Base-by-base conservation (phyloP, 257 asterid genomes). In the Lavandula angustifolia region DNA sequence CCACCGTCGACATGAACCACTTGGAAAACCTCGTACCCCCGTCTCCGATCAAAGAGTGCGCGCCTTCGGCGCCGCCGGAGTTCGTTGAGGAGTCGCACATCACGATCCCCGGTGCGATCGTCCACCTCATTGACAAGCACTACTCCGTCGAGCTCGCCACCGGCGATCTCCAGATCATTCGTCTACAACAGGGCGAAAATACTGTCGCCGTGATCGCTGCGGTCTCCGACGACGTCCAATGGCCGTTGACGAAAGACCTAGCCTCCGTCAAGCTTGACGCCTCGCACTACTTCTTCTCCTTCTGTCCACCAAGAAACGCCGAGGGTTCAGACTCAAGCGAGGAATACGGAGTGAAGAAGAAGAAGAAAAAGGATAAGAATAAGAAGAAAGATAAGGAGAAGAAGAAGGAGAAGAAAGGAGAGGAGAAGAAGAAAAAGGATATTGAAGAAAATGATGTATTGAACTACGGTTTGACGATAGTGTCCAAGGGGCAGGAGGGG, bases 131-230 rank as follows among this genome's bases (percentile, higher is more conserved):
- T 66, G 99, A 94, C 71, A 75, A 67, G 48, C 83, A 84, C 22
- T 86, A 81, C 85, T 88, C 95, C 69, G 89, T 94, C 71, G 97
- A 94, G 94, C 97, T 94, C 51, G 95, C 99, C 54, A 46, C 78
- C 48, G 99, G 99, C 1, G 94, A 90, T 72, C 85, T 92, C 31
- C 63, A 46, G 27, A 79, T 89, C 77, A 52, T 72, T 63, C 69
- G 89, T 66, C 83, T 92, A 44, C 74, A 68, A 5, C 91, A 92
- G 59, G 89, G 86, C 0, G 78, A 73, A 1, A 78, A 71, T 65
- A 80, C 87, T 34, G 75, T 92, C 41, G 95, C 95, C 7, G 82
- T 80, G 9, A 55, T 92, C 22, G 96, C 95, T 27, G 61, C 95
- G 17, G 85, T 92, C 38, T 69, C 83, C 3, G 84, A 85, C 5